A percentile compares a stretch with the other conserved stretches of the same genome.
Conservation (phyloP, 2,329 filamentous ascomycete genomes). For the Alternaria viburni region DNA sequence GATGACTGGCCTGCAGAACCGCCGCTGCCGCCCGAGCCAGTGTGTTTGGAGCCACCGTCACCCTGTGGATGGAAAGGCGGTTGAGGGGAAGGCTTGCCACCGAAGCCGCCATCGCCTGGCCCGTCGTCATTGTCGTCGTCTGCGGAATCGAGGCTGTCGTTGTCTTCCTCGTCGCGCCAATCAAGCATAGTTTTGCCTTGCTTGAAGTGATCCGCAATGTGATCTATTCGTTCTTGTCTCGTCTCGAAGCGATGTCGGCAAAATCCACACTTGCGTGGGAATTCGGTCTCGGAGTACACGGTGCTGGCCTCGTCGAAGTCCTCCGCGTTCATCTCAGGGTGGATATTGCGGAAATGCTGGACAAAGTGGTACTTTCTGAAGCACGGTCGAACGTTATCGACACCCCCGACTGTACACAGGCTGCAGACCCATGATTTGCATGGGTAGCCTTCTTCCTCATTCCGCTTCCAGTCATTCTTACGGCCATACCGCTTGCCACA, state of each 20-base stretch:
- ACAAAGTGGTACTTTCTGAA: constrained; percentile 47
- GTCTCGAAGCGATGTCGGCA: constrained; percentile 43
- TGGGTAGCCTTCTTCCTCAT: constrained; percentile 48
- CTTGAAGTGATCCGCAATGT: constrained; percentile 49
- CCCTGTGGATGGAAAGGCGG: constrained; percentile 27
- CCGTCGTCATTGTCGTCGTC: constrained; percentile 36
- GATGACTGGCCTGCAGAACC: constrained; percentile 17
- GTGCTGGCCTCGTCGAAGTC: constrained; percentile 41
- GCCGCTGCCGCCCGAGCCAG: constrained; percentile 22
- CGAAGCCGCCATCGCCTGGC: constrained; percentile 34
- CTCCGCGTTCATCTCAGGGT: constrained; percentile 38
- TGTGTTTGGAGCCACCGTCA: constrained; percentile 23
- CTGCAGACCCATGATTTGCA: constrained; percentile 45
- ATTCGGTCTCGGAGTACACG: constrained; percentile 42
- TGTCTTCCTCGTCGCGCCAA: constrained; percentile 42
- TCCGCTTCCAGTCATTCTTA: constrained; percentile 50
- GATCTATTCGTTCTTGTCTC: constrained; percentile 47
- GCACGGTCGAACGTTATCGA: constrained; percentile 46
- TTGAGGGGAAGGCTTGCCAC: constrained; percentile 28
- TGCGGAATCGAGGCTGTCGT: constrained; percentile 29
- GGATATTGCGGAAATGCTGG: constrained; percentile 49
- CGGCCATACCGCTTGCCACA: constrained; percentile 48
- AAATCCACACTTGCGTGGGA: constrained; percentile 46
- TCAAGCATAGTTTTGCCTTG: constrained; percentile 48
- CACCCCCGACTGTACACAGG: constrained; percentile 38